A percentile compares a stretch with the other conserved stretches of the same genome.
phyloP scores from a whole-genome alignment of 2,329 filamentous ascomycete genomes.

The Colletotrichum incanum region DNA sequence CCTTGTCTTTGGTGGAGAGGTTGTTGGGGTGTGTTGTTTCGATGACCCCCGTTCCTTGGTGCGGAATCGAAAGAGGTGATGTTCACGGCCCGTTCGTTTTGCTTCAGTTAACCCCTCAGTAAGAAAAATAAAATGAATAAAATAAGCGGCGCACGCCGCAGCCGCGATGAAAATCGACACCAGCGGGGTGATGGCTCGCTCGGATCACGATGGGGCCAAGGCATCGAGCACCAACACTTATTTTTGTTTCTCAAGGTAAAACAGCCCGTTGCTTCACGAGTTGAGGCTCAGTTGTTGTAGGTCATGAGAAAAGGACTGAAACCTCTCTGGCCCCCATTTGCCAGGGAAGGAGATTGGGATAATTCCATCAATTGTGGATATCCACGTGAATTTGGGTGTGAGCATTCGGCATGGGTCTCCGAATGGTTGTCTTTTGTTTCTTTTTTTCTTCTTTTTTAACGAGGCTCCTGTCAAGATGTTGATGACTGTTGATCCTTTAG shows the following conservation, averaged over 20 bases:
- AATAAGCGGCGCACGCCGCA: conserved; percentile 36
- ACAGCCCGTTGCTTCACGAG: background rate
- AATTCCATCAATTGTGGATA: conserved; percentile 31
- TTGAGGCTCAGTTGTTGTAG: conserved; percentile 17
- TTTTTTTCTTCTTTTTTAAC: background rate
- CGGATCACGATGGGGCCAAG: conserved; percentile 29
- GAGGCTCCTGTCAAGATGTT: conserved; percentile 16
- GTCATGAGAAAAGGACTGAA: background rate
- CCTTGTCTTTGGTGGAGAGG: conserved; percentile 31
- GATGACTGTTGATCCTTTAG: conserved; percentile 14
- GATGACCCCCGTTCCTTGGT: conserved; percentile 24
- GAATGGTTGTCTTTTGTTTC: background rate
- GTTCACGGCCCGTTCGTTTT: conserved; percentile 23
- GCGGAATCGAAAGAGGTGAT: conserved; percentile 18
- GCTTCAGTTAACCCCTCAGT: conserved; percentile 39
- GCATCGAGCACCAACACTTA: background rate
- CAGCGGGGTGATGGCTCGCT: conserved; percentile 24
- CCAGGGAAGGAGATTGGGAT: background rate
- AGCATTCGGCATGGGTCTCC: conserved; percentile 34
- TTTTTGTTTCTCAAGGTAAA: background rate
- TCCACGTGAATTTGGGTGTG: conserved; percentile 28
- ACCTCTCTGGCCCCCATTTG: conserved; percentile 5
- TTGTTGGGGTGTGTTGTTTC: conserved; percentile 27
- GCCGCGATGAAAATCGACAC: conserved; percentile 29
- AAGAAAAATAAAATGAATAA: background rate